These are phyloP conservation scores for Priceomyces melissophilus DNA, from an alignment of 805 yeast species.

Conservation along the genomic window DNA sequence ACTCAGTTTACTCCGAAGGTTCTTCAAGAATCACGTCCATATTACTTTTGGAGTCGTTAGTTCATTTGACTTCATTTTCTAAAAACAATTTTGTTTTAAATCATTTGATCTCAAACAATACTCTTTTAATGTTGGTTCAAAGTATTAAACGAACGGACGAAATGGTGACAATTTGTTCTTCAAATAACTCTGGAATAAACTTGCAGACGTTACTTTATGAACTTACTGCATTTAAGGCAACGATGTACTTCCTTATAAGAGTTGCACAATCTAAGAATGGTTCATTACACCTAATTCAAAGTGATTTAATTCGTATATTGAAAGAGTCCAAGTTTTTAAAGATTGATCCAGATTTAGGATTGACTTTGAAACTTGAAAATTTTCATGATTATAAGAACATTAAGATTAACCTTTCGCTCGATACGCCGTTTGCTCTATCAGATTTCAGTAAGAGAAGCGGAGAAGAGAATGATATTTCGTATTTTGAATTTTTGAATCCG, in stretches of 20 bases:
- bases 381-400: conserved; percentile 23
- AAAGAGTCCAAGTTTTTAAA: conserved; percentile 53
- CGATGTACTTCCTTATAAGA: conserved; percentile 64
- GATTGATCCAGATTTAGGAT: conserved; percentile 78
- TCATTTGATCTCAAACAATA: conserved; percentile 59
- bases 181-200: conserved; percentile 30
- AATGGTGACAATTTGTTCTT: conserved; percentile 38
- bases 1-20: conserved; percentile 78
- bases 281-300: conserved; percentile 70
- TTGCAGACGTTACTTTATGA: conserved; percentile 64
- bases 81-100: conserved; percentile 59
- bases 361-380: conserved; percentile 40
- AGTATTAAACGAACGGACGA: conserved; percentile 70
- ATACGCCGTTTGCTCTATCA: conserved; percentile 43
- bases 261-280: conserved; percentile 77
- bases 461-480: conserved; percentile 39
- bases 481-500: conserved; percentile 68
- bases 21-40: conserved; percentile 71
- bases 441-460: conserved; percentile 7
- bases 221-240: conserved; percentile 70
- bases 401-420: conserved; percentile 48
- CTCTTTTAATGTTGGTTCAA: conserved; percentile 61
- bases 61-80: conserved; percentile 50
- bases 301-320: conserved; percentile 65
- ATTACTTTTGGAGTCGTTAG: conserved; percentile 65